Evolutionary conservation across 768 basidiomycete genomes (phyloP), one percentile per base, ranked within the genome.

Genomic region (Gloeophyllum trabeum): DNA sequence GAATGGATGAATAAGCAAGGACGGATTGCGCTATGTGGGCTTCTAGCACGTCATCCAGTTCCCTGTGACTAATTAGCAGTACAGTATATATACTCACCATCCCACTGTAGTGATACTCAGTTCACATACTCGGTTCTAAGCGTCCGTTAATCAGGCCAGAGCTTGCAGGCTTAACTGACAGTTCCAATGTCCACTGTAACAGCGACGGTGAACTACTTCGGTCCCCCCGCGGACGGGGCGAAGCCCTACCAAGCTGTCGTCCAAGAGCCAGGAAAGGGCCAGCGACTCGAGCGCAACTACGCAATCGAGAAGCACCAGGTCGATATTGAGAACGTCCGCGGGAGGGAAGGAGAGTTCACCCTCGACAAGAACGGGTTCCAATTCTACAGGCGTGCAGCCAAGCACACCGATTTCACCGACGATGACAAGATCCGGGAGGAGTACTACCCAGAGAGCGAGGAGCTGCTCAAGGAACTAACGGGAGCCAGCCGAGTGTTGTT

Each of bases 371-470:
- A 68, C 3, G 75, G 76, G 2, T 80, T 76, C 57, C 68, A 71
- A 49, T 74, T 59, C 47, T 61, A 46, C 43, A 49, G 49, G 23
- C 50, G 47, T 24, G 52, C 71, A 0, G 56, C 74, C 0, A 64
- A 69, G 46, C 67, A 71, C 49, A 69, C 58, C 4, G 46, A 62
- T 0, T 81, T 81, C 56, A 44, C 45, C 0, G 61, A 71, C 45
- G 73, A 78, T 30, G 68, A 64, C 6, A 69, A 69, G n/a, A 68
- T 82, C 28, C 49, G 63, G 50, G 49, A 47, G 35, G 72, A 71
- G 40, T 82, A 83, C 52, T 81, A 80, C 49, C 67, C 70, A 0
- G 80, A 82, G 57, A 72, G 71, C 49, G 60, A 65, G 13, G 71
- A 72, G 51, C 60, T 79, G 34, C 54, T 81, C 34, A 79, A 81